Evolutionary conservation across 495 filamentous ascomycete species (phyloP).

Genomic region (Neurospora sp.): DNA sequence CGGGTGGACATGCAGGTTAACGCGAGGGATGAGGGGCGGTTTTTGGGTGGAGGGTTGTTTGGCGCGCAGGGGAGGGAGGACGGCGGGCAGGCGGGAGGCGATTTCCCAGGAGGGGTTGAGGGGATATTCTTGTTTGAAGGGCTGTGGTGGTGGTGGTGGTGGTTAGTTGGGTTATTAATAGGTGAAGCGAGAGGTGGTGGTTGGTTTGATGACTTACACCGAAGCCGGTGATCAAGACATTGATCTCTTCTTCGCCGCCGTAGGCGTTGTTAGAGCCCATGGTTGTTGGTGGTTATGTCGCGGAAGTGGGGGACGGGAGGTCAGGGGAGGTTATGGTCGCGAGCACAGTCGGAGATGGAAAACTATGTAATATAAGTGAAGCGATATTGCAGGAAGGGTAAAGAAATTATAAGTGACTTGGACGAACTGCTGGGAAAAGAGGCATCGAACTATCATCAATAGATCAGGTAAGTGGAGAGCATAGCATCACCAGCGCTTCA

Average conservation of each 20-base stretch:
- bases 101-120: conserved; percentile 67
- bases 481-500: neutral
- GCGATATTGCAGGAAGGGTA: neutral
- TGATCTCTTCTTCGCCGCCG: conserved; percentile 40
- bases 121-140: conserved; percentile 53
- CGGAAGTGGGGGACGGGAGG: neutral
- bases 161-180: neutral
- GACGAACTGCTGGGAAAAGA: neutral
- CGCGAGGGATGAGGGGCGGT: conserved; percentile 31
- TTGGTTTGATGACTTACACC: conserved; percentile 40
- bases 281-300: neutral
- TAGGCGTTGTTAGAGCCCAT: conserved; percentile 31
- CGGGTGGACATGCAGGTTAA: conserved; percentile 57
- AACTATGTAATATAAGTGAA: neutral
- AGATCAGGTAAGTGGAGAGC: neutral
- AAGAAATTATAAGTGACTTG: neutral
- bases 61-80: conserved; percentile 38
- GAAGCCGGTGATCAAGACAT: conserved; percentile 64
- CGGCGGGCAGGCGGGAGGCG: conserved; percentile 39
- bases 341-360: neutral
- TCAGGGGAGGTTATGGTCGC: neutral
- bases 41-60: conserved; percentile 15
- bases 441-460: neutral
- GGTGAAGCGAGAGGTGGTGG: neutral
- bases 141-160: conserved; percentile 28